Percentiles rank a stretch among this genome's conserved stretches.
phyloP scores from a whole-genome alignment of 1,284 basidiomycete genomes.

The Naganishia liquefaciens region DNA sequence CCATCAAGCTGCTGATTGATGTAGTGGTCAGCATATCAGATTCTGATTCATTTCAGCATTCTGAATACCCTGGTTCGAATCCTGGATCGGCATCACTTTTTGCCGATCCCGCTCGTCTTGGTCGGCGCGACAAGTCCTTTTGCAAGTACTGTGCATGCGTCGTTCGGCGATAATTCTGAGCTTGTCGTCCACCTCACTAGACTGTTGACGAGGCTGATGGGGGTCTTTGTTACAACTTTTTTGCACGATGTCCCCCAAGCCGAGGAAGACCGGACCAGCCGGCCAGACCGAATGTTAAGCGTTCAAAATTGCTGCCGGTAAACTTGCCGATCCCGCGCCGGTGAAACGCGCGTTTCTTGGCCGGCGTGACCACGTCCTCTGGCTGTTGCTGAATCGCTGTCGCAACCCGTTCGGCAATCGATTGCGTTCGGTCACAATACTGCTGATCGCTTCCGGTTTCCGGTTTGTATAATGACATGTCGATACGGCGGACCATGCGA shows the following conservation, averaged over 20 bases:
- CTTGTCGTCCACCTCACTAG: no score
- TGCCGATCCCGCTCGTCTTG: no score
- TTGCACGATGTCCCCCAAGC: no score
- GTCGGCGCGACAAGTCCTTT: no score
- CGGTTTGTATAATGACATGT: not conserved
- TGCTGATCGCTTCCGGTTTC: not conserved
- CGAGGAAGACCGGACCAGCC: no score
- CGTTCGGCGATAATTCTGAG: no score
- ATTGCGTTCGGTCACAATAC: not conserved
- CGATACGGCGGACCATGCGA: not conserved
- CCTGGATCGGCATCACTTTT: slow-evolving; percentile 26
- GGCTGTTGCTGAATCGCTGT: not conserved
- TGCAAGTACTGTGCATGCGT: no score
- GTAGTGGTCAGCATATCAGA: slow-evolving; percentile 31
- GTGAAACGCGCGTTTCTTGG: slow-evolving; percentile 13
- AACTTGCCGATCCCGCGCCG: not conserved
- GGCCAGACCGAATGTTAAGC: no score
- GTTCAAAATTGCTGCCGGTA: no score
- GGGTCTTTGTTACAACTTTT: no score
- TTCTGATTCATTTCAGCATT: slow-evolving; percentile 28
- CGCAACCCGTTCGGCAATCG: not conserved
- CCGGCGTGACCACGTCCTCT: no score
- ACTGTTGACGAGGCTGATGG: no score
- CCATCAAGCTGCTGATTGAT: slow-evolving; percentile 29
- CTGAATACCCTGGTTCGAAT: slow-evolving; percentile 28